Base-by-base conservation (phyloP, 2,329 filamentous ascomycete species). In the Triangularia setosa region DNA sequence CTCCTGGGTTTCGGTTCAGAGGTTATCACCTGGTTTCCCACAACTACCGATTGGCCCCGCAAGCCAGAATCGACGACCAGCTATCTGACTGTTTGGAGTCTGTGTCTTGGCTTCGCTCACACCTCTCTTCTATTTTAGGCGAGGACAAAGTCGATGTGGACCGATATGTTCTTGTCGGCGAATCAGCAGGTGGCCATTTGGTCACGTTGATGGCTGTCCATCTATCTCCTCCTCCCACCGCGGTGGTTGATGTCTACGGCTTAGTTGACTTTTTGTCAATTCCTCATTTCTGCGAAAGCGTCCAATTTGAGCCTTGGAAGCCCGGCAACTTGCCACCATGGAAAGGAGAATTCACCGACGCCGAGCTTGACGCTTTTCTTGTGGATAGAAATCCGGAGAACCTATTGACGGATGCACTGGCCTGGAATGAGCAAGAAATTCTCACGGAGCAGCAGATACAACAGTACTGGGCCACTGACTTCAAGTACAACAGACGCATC, bases 11-110 rank as follows among this genome's bases (percentile, higher is more conserved):
- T 40, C 66, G 65, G 14, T 23, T 60, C 21, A 65, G 65, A 11
- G 68, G 67, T 18, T 70, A 70, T 55, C 70, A 71, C 58, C 52
- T 71, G 12, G 59, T 71, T 18, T 67, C 69, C 5, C 69, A 69
- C 69, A 71, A 67, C 62, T 71, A 71, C 63, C 68, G 70, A 7
- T 67, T 71, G 1, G 68, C 63, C 3, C 70, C 70, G 8, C 70
- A 71, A 53, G 69, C 64, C 2, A 60, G 66, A 0, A 33, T 68
- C 3, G 68, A 69, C 23, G 65, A 70, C 7, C 69, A 71, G 56
- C 60, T 71, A 3, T 62, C 61, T 28, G 69, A 71, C 63, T 68
- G 63, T 9, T 58, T 71, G 24, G 63, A 64, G 23, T 58, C 65
- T 2, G 59, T 71, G 2, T 53, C 58, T 3, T 71, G 70, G 68